These are phyloP conservation scores for Penicillium cataractarum DNA, from an alignment of 495 filamentous ascomycete genomes.

Conservation along the genomic window DNA sequence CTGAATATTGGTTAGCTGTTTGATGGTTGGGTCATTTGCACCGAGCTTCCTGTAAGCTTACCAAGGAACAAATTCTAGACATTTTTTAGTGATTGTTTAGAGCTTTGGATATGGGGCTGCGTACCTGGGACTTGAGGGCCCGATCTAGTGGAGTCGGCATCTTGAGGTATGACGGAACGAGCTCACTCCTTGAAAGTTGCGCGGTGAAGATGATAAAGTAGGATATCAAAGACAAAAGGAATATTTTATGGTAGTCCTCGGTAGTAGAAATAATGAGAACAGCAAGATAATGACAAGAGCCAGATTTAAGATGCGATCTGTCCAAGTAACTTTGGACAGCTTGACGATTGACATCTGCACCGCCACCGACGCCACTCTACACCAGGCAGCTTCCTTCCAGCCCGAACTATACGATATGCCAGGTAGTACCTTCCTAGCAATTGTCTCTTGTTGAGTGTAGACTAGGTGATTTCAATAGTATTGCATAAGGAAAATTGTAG, in stretches of 20 bases:
- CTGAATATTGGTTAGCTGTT: constrained; percentile 29
- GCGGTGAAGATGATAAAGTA: too few species aligned
- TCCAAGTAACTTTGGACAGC: constrained; percentile 15
- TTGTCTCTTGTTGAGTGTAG: background rate
- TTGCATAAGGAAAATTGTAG: background rate
- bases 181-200: background rate
- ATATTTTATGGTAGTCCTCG: too few species aligned
- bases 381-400: constrained; percentile 1
- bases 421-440: constrained; percentile 2
- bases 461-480: background rate
- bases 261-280: background rate
- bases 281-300: background rate
- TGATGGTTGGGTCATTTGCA: background rate
- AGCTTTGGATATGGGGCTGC: constrained; percentile 13
- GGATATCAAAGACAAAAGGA: too few species aligned
- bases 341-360: constrained; percentile 17
- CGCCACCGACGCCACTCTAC: constrained; percentile 22
- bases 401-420: background rate
- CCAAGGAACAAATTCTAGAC: constrained; percentile 61
- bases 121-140: constrained; percentile 78
- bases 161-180: constrained; percentile 14
- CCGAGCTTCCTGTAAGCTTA: constrained; percentile 30
- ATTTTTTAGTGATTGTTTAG: constrained; percentile 19
- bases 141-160: constrained; percentile 77
- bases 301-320: constrained; percentile 13